A percentile compares a stretch with the other conserved stretches of the same genome.
Evolutionary conservation across 2,329 filamentous ascomycete genomes (phyloP).

Genomic region (Ilyonectria destructans): DNA sequence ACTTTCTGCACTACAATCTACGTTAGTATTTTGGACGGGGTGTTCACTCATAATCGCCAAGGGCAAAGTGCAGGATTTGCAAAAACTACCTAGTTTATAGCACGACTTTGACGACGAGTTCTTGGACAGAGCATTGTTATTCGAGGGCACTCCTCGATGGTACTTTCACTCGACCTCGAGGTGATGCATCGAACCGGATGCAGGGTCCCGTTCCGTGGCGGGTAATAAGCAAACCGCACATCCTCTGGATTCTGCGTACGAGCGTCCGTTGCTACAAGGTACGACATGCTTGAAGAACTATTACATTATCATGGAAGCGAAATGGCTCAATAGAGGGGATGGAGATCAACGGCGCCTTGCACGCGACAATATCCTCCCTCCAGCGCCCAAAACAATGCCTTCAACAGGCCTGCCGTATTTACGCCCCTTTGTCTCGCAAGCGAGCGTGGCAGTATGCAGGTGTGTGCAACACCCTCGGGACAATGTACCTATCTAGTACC

Average conservation of each 20-base stretch:
- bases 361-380: neutral
- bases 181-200: slow-evolving; percentile 8
- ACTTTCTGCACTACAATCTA: no score
- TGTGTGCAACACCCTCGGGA: neutral
- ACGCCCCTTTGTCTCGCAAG: neutral
- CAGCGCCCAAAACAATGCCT: neutral
- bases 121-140: neutral
- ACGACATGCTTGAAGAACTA: neutral
- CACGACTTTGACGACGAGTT: neutral
- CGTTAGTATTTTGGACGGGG: neutral
- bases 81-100: neutral
- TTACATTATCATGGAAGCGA: neutral
- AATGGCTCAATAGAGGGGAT: neutral
- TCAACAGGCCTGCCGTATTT: neutral
- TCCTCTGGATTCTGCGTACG: neutral
- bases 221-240: slow-evolving; percentile 23
- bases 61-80: neutral
- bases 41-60: neutral
- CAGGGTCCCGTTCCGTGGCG: slow-evolving; percentile 24
- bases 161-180: neutral
- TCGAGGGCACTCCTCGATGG: neutral
- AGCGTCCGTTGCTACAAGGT: neutral
- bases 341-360: neutral
- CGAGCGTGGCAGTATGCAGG: neutral
- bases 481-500: slow-evolving; percentile 1